Evolutionary conservation across 768 basidiomycete genomes (phyloP), one percentile per base, ranked within the genome.

Genomic region (Hypsizygus marmoreus): DNA sequence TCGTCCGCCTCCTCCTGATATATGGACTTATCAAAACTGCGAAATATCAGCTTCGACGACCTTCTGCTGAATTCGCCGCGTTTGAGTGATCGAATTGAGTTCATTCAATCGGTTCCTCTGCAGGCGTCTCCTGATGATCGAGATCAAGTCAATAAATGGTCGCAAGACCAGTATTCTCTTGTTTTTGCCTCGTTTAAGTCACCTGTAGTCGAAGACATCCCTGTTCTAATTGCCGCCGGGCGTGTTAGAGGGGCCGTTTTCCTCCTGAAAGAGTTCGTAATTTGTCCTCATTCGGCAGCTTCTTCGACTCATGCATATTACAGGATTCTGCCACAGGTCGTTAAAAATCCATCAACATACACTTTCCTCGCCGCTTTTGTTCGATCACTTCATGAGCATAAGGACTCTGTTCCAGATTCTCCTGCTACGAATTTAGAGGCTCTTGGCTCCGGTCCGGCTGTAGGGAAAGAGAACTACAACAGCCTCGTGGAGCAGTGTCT

Each of bases 281-380:
- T 19, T 53, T n/a, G n/a, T n/a, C n/a, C n/a, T n/a, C n/a, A n/a
- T n/a, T n/a, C n/a, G n/a, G n/a, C n/a, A n/a, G n/a, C n/a, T n/a
- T n/a, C n/a, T n/a, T n/a, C n/a, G n/a, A n/a, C n/a, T n/a, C n/a
- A n/a, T n/a, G n/a, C n/a, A n/a, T n/a, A n/a, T n/a, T n/a, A n/a
- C n/a, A 54, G 66, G 7, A 49, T 65, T 20, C 42, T 65, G 12
- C 61, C 62, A 1, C 58, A 61, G 31, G n/a, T 67, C 10, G 13
- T 44, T 7, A 54, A 51, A 30, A 56, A 44, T 29, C 24, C 41
- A 2, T 38, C 56, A 13, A 54, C 42, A 17, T 66, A 56, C 34
- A 11, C 37, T 1, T 64, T 67, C 42, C 56, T 53, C 31, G 42
- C 62, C 8, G 53, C 58, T 0, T 56, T 69, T 24, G 29, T 60